Conservation (phyloP, 306 rosid species). For the Psophocarpus tetragonolobus region DNA sequence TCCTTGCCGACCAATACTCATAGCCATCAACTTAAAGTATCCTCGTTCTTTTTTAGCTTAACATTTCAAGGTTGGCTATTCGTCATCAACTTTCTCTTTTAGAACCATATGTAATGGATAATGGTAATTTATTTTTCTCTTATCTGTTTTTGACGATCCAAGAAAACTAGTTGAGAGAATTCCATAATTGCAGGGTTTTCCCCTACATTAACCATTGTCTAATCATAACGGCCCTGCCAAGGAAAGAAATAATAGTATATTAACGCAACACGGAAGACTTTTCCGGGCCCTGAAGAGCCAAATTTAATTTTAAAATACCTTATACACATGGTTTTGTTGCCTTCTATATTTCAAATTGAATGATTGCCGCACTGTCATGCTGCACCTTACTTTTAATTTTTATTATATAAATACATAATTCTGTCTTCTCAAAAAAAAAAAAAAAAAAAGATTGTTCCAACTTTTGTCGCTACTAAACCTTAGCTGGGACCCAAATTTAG, state of each 20-base stretch:
- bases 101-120: slow-evolving; percentile 21
- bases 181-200: slow-evolving; percentile 26
- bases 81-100: background rate
- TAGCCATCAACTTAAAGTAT: background rate
- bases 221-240: slow-evolving; percentile 1
- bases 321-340: slow-evolving; percentile 31
- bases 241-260: background rate
- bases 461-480: background rate
- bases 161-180: slow-evolving; percentile 1
- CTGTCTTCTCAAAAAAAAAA: background rate
- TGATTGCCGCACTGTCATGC: background rate
- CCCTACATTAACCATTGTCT: background rate
- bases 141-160: slow-evolving; percentile 1
- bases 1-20: slow-evolving; percentile 8
- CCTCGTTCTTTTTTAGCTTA: background rate
- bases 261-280: background rate
- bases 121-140: background rate
- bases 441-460: background rate
- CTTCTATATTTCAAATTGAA: background rate
- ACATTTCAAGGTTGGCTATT: slow-evolving; percentile 23
- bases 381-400: background rate
- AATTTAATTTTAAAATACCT: background rate
- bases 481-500: slow-evolving; percentile 2
- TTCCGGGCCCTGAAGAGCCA: slow-evolving; percentile 19
- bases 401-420: background rate